These are phyloP conservation scores for Candida xyloterini DNA, from an alignment of 805 yeast genomes.

Conservation along the genomic window DNA sequence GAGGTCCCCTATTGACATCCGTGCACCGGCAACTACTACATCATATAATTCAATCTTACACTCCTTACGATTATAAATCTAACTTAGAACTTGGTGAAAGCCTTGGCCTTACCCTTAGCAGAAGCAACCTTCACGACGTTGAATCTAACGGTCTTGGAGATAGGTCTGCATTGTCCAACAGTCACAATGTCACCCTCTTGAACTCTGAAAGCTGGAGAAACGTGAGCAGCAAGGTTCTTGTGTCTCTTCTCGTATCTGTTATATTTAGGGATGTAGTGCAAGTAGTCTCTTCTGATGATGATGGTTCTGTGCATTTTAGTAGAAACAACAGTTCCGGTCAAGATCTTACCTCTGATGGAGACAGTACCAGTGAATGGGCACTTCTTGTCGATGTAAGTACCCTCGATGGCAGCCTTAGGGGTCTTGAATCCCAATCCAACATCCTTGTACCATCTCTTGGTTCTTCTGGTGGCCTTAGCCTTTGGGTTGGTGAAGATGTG, in stretches of 20 bases:
- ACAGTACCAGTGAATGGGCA: constrained; percentile 98
- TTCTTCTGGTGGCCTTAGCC: constrained; percentile 96
- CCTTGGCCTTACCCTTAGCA: constrained; percentile 86
- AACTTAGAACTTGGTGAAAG: constrained; percentile 92
- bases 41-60: not conserved
- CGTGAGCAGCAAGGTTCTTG: constrained; percentile 99
- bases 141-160: constrained; percentile 99
- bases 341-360: constrained; percentile 99
- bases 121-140: constrained; percentile 95
- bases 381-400: constrained; percentile 99
- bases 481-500: constrained; percentile 99
- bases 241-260: constrained; percentile 99
- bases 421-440: constrained; percentile 99
- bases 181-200: constrained; percentile 98
- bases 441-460: constrained; percentile 99
- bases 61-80: constrained; percentile 13
- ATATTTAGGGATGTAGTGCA: constrained; percentile 99
- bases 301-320: constrained; percentile 99
- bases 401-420: constrained; percentile 97
- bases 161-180: constrained; percentile 99
- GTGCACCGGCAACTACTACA: constrained; percentile 2
- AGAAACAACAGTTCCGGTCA: constrained; percentile 99
- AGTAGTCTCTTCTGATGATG: constrained; percentile 99
- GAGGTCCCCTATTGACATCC: not conserved
- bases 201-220: constrained; percentile 99